Evolutionary conservation across 495 filamentous ascomycete genomes (phyloP), one percentile per base, ranked within the genome.

Genomic region (Neurospora sp.): DNA sequence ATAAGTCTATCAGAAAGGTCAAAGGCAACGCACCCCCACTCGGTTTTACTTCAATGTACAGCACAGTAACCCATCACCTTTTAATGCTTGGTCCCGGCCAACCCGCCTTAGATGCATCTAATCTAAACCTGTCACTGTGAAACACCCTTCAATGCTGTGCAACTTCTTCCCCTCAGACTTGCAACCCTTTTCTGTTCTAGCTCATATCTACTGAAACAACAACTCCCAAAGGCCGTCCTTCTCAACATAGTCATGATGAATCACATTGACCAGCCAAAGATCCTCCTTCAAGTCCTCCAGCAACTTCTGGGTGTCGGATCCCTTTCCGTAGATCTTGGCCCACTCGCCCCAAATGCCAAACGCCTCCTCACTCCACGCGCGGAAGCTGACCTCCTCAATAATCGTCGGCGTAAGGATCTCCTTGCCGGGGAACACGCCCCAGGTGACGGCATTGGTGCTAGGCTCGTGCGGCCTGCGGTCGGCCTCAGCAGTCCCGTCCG

Each of bases 391-490:
- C 75, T 96, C 91, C 81, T 99, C 96, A 75, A 99, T 97, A 80
- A 99, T 99, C 23, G 96, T 98, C 27, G 96, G 96, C 18, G 96
- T 97, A 77, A 96, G 88, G 76, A 99, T 99, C 85, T 99, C 96
- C 83, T 98, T 98, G 23, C 94, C 95, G 2, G 92, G 91, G 82
- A 99, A 99, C 14, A 92, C 91, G 41, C 96, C 96, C 96, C 96
- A 99, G 3, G 96, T 99, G 3, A 99, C 96, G 2, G 96, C 93
- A 79, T 98, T 97, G 46, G 96, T 93, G 78, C 83, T 85, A 23
- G 88, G 86, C 44, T 86, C 84, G 4, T 60, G 44, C 16, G 23
- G 37, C 18, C 20, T 69, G 71, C 3, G 14, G 49, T 70, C 37
- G 39, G 70, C 69, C 69, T 71, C 31, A 40, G 37, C 37, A 46